A percentile compares a stretch with the other conserved stretches of the same genome.
Evolutionary conservation across 345 rosid species (phyloP).

Genomic region (Microcos paniculata): DNA sequence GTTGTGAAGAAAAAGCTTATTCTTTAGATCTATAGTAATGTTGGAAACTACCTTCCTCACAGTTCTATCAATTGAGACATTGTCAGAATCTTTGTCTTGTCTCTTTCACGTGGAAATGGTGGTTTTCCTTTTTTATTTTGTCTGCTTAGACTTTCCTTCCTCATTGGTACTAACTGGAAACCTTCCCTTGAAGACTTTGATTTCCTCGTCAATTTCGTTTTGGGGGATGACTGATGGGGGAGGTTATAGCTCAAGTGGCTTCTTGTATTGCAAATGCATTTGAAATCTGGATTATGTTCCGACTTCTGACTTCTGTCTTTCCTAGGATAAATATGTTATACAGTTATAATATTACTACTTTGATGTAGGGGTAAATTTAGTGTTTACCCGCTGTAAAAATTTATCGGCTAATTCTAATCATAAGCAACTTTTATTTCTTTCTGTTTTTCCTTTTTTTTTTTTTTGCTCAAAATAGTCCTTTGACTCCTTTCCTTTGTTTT

Average conservation of each 20-base stretch:
- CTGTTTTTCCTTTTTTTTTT: no score
- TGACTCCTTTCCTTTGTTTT: no score
- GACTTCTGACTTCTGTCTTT: not conserved
- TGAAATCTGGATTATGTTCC: not conserved
- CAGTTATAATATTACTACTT: no score
- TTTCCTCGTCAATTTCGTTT: not conserved
- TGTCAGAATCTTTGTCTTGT: not conserved
- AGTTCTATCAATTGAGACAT: not conserved
- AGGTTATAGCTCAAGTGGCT: not conserved
- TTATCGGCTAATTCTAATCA: not conserved
- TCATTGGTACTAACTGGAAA: no score
- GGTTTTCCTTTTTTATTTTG: not conserved
- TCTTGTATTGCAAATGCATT: not conserved
- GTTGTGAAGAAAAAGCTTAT: not conserved
- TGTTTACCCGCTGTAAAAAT: not conserved
- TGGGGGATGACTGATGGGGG: no score
- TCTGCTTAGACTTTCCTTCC: not conserved
- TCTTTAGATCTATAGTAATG: not conserved
- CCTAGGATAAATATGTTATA: not conserved
- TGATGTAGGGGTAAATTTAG: not conserved
- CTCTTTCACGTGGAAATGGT: not conserved
- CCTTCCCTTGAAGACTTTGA: not conserved
- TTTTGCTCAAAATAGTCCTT: no score
- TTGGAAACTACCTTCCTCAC: not conserved
- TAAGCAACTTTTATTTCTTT: no score